Evolutionary conservation across 441 rosid genomes (phyloP), one percentile per base, ranked within the genome.

Genomic region (Cnidoscolus chayamansa): DNA sequence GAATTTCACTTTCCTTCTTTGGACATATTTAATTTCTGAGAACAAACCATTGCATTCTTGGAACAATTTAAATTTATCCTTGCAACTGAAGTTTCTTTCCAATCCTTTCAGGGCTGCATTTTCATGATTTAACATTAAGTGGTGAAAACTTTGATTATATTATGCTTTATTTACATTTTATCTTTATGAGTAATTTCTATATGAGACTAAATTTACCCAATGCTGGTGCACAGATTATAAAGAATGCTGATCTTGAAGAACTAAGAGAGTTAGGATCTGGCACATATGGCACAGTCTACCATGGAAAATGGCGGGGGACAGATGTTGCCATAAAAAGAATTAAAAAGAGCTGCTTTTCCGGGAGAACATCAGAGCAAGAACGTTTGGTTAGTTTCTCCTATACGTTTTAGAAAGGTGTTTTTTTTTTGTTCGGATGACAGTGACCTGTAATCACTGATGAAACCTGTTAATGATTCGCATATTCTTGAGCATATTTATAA

Each of bases 251-350:
- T 82, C 89, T 93, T 32, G 98, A 91, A 79, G 98, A 93, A 81
- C 81, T 91, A 66, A 86, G 71, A 80, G 98, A 91, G 75, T 82
- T 93, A 64, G 98, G 98, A 68, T 88, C 97, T 72, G 98, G 98
- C 75, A 91, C 97, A 51, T 93, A 86, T 84, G 98, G 97, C 68
- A 91, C 90, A 67, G 96, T 93, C 31, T 93, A 89, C 76, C 94
- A 91, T 83, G 98, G 98, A 72, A 93, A 89, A 76, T 93, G 98
- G 98, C 85, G 96, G 76, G 98, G 98, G 67, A 76, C 97, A n/a
- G 98, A 93, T 84, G 98, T 93, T 65, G 98, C 98, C 37, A 90
- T 93, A 63, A 93, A 91, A 81, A 81, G 97, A 67, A 89, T 93
- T 72, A 93, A 89, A 74, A 90, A 87, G 81, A 87, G 88, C 71